Percentiles rank a stretch among this genome's conserved stretches.
phyloP scores from a whole-genome alignment of 345 rosid genomes.

The Linum usitatissimum region DNA sequence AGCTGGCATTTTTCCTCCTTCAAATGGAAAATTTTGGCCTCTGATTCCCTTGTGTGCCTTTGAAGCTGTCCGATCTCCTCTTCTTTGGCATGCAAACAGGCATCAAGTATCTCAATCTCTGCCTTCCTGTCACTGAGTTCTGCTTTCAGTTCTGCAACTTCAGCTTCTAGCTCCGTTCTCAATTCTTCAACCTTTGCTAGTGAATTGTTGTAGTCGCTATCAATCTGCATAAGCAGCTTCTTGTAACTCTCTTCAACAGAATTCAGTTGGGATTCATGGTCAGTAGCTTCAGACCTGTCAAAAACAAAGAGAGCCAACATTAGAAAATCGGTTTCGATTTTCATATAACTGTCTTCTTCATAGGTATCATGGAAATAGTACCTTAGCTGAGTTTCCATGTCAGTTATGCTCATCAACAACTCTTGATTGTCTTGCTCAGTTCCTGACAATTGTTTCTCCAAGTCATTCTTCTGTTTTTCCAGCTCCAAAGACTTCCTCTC shows the following conservation, averaged over 20 bases:
- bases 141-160: not conserved
- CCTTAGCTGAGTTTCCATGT: not conserved
- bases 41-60: not conserved
- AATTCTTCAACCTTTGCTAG: not conserved
- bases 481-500: not conserved
- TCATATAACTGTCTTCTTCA: too few species aligned
- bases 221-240: not conserved
- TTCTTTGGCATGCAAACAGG: not conserved
- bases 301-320: not conserved
- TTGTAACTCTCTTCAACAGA: not conserved
- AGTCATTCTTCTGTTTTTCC: not conserved
- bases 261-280: not conserved
- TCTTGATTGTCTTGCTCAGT: not conserved
- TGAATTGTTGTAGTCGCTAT: not conserved
- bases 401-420: not conserved
- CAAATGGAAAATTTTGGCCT: not conserved
- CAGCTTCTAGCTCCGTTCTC: not conserved
- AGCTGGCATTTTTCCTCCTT: not conserved
- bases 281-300: not conserved
- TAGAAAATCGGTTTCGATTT: too few species aligned
- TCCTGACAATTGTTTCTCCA: not conserved
- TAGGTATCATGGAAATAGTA: not conserved
- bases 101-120: not conserved
- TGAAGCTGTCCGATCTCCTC: not conserved
- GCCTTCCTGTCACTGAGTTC: not conserved